Evolutionary conservation across 306 rosid genomes (phyloP).

Genomic region (Quercus rubra): DNA sequence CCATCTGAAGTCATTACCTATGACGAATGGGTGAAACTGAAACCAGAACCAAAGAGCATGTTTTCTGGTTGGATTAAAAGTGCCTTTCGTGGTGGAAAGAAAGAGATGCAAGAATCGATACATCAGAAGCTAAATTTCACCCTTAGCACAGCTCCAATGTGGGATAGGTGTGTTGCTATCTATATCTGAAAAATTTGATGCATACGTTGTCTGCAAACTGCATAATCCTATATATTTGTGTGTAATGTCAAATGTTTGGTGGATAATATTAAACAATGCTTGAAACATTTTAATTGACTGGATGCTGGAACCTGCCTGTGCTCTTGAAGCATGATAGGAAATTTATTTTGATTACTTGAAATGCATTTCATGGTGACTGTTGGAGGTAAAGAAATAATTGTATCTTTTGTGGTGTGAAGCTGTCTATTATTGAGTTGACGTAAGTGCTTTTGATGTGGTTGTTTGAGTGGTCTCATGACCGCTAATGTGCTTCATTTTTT

Average conservation of each 20-base stretch:
- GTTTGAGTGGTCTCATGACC: background rate
- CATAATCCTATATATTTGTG: background rate
- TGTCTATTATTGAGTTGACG: too few species aligned
- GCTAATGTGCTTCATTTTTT: background rate
- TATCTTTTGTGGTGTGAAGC: too few species aligned
- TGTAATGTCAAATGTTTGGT: background rate
- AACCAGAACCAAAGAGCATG: conserved; percentile 54
- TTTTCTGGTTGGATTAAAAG: conserved; percentile 73
- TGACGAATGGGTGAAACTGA: conserved; percentile 68
- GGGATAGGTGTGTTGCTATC: conserved; percentile 79
- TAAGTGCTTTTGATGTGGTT: too few species aligned
- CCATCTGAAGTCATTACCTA: conserved; percentile 72
- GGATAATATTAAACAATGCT: background rate
- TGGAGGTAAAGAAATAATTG: background rate
- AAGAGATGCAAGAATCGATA: conserved; percentile 57
- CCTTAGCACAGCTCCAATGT: conserved; percentile 78
- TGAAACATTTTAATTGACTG: background rate
- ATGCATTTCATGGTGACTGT: background rate
- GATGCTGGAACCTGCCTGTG: background rate
- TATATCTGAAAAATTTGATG: conserved; percentile 6
- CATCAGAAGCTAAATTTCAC: conserved; percentile 61
- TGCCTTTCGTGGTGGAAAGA: conserved; percentile 60
- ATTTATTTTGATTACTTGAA: background rate
- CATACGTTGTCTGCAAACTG: background rate
- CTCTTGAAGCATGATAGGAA: background rate